phyloP scores from a whole-genome alignment of 352 stramenopile species.

The Phytophthora rubi region DNA sequence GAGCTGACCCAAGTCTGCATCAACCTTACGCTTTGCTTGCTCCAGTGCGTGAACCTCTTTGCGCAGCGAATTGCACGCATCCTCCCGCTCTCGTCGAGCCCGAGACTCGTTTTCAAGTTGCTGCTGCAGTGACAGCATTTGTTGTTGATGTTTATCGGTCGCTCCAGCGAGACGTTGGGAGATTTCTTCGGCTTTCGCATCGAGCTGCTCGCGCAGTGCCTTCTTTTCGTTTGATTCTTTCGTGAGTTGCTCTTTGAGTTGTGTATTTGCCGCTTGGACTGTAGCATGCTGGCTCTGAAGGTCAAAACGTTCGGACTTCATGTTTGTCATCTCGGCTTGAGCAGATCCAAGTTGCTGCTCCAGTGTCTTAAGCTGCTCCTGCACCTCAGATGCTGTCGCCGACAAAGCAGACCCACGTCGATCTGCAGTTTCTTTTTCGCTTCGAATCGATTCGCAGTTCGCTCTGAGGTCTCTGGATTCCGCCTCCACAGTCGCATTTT shows the following conservation, averaged over 20 bases:
- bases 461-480: conserved; percentile 19
- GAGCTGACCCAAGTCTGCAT: conserved; percentile 32
- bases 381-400: conserved; percentile 3
- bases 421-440: conserved; percentile 17
- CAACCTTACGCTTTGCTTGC: conserved; percentile 30
- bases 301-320: conserved; percentile 36
- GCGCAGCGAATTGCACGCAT: conserved; percentile 28
- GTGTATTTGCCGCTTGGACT: conserved; percentile 35
- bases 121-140: conserved; percentile 23
- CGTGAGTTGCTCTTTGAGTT: conserved; percentile 50
- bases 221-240: conserved; percentile 59
- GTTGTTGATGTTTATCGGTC: conserved; percentile 19
- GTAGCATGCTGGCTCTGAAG: conserved; percentile 40
- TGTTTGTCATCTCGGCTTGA: conserved; percentile 19
- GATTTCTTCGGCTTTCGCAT: conserved; percentile 18
- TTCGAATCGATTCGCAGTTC: conserved; percentile 22
- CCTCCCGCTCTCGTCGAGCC: conserved; percentile 30
- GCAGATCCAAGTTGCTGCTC: conserved; percentile 21
- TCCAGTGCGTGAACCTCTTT: conserved; percentile 35
- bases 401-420: conserved; percentile 3
- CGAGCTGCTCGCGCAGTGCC: conserved; percentile 38
- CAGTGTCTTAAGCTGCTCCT: conserved; percentile 25
- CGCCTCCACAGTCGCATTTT: conserved; percentile 16
- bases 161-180: conserved; percentile 2
- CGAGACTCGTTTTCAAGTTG: conserved; percentile 28